Conservation (phyloP, 306 rosid genomes). For the Inga laurina region DNA sequence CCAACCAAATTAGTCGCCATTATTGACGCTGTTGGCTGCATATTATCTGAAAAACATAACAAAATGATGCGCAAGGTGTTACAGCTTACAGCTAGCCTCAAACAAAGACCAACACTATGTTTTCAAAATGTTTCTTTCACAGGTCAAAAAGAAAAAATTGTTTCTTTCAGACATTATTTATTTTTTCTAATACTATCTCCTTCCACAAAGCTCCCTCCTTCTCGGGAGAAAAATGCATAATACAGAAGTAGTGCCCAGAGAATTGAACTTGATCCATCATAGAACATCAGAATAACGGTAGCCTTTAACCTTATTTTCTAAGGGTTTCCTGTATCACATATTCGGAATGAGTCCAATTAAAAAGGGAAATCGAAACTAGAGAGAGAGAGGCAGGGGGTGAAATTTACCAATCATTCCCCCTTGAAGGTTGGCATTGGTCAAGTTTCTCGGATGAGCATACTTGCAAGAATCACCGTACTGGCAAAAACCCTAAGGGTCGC, state of each 20-base stretch:
- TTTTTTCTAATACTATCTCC: background rate
- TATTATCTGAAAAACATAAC: conserved; percentile 34
- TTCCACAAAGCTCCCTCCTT: background rate
- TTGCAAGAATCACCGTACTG: conserved; percentile 73
- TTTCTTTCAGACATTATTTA: background rate
- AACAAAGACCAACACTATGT: background rate
- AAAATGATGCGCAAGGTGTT: background rate
- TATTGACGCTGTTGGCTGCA: conserved; percentile 33
- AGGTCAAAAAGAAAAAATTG: background rate
- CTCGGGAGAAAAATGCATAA: background rate
- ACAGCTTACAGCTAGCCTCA: background rate
- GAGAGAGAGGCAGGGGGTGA: background rate
- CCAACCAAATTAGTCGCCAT: conserved; percentile 24
- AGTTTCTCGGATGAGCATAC: conserved; percentile 66
- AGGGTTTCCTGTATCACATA: background rate
- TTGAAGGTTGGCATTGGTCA: conserved; percentile 33
- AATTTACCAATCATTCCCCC: conserved; percentile 36
- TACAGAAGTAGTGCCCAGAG: background rate
- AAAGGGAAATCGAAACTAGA: background rate
- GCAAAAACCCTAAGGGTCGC: conserved; percentile 55
- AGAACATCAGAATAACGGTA: background rate
- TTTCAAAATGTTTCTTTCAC: background rate
- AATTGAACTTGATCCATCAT: background rate
- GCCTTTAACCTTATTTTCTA: background rate
- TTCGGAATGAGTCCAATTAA: background rate